Evolutionary conservation across 371 early-diverging fungal genomes (phyloP).

Genomic region (Mortierella sp.): DNA sequence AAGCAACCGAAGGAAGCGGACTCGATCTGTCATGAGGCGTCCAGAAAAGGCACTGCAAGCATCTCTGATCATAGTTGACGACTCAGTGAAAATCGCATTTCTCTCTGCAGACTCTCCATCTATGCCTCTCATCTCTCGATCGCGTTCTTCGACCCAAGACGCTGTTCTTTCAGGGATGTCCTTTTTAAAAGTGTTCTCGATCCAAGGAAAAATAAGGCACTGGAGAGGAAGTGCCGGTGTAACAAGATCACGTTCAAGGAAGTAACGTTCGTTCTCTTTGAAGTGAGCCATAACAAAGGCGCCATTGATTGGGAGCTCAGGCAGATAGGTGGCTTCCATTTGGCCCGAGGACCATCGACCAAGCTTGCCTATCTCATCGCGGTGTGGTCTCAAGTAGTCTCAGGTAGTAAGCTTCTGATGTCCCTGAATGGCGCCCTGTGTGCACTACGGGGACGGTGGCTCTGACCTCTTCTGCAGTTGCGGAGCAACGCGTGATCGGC

Average conservation of each 20-base stretch:
- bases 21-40: slow-evolving; percentile 10
- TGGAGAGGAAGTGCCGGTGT: slow-evolving; percentile 24
- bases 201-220: slow-evolving; percentile 36
- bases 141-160: slow-evolving; percentile 17
- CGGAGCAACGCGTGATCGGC: too few species aligned
- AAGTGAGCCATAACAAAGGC: slow-evolving; percentile 40
- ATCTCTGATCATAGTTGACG: not conserved
- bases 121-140: slow-evolving; percentile 23
- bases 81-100: slow-evolving; percentile 7
- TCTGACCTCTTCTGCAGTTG: too few species aligned
- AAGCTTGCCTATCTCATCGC: slow-evolving; percentile 26
- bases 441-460: too few species aligned
- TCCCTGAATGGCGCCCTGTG: slow-evolving; percentile 28
- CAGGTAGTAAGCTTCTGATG: slow-evolving; percentile 25
- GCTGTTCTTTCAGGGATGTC: slow-evolving; percentile 3
- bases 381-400: slow-evolving; percentile 2
- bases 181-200: slow-evolving; percentile 16
- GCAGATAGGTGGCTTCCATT: slow-evolving; percentile 27
- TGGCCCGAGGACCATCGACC: slow-evolving; percentile 27
- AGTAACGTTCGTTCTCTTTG: slow-evolving; percentile 13
- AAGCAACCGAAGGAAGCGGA: slow-evolving; percentile 20
- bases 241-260: slow-evolving; percentile 35
- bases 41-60: not conserved
- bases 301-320: slow-evolving; percentile 27
- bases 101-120: slow-evolving; percentile 5